Base-by-base conservation (phyloP, 2,329 filamentous ascomycete species). In the Alternaria gansuensis region DNA sequence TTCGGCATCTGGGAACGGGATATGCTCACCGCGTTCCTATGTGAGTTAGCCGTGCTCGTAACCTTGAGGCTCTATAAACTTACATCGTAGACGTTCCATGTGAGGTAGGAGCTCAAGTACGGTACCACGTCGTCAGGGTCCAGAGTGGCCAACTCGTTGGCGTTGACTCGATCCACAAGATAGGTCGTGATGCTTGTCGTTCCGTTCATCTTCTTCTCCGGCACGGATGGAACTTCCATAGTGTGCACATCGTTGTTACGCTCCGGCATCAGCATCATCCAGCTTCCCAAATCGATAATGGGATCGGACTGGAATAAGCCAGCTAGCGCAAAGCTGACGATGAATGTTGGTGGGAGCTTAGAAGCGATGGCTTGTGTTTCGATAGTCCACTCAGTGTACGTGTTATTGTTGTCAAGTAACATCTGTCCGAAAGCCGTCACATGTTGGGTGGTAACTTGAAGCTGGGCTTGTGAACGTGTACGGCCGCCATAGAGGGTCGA, bases 61-160 rank as follows among this genome's bases (percentile, higher is more conserved):
- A 40, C 1, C 5, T 8, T 4, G 9, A 1, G 8, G 17, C n/a
- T 11, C 26, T n/a, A 5, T 28, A 21, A 26, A 63, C 67, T 36
- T 61, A 75, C 73, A 43, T 64, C 58, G 10, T 63, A 65, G 0
- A 75, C 64, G 26, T 66, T 67, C 75, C 74, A 77, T 5, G 56
- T 66, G 56, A 77, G 52, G 10, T 59, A 68, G 3, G 65, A 52
- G 24, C 48, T 69, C 45, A 77, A 49, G 34, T 67, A 77, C 2
- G 69, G 66, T 21, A 75, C 62, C 5, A 76, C 72, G 24, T 65
- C 64, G 0, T 43, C 44, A 3, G 59, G 17, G 7, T 69, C 59
- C 21, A 76, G 54, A 26, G 64, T 70, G 17, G 51, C 53, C 31
- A 76, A 37, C 9, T 57, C 55, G 1, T 67, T 66, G 0, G 57